Conservation (phyloP, 2,329 filamentous ascomycete species). For the Orbilia ellipsospora region DNA sequence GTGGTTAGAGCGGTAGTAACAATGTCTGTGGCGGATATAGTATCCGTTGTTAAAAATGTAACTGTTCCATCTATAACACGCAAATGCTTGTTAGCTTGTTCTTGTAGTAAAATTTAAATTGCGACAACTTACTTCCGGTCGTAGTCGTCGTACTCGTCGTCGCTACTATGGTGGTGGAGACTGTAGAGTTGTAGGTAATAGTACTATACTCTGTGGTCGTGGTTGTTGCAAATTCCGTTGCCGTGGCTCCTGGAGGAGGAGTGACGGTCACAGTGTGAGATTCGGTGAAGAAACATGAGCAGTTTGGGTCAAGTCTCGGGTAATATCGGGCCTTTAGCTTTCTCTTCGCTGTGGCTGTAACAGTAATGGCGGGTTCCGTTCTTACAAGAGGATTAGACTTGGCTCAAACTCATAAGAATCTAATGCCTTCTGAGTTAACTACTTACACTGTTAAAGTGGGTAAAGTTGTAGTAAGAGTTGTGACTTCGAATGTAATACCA, state of each 20-base stretch:
- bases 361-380: conserved; percentile 24
- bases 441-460: conserved; percentile 44
- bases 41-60: conserved; percentile 29
- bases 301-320: conserved; percentile 40
- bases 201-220: conserved; percentile 46
- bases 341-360: conserved; percentile 19
- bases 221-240: conserved; percentile 22
- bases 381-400: conserved; percentile 1
- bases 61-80: conserved; percentile 32
- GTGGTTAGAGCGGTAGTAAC: conserved; percentile 23
- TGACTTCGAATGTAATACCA: conserved; percentile 16
- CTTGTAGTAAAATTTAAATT: background rate
- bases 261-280: conserved; percentile 38
- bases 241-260: conserved; percentile 19
- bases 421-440: too few species aligned
- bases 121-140: conserved; percentile 18
- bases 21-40: conserved; percentile 22
- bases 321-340: conserved; percentile 35
- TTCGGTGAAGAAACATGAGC: conserved; percentile 49
- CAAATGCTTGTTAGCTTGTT: background rate
- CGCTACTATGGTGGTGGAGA: conserved; percentile 40
- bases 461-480: conserved; percentile 18
- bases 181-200: conserved; percentile 44
- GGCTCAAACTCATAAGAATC: background rate
- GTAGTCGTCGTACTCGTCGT: conserved; percentile 29